Conservation (phyloP, 169 alveolate genomes). For the Eimeria falciformis region DNA sequence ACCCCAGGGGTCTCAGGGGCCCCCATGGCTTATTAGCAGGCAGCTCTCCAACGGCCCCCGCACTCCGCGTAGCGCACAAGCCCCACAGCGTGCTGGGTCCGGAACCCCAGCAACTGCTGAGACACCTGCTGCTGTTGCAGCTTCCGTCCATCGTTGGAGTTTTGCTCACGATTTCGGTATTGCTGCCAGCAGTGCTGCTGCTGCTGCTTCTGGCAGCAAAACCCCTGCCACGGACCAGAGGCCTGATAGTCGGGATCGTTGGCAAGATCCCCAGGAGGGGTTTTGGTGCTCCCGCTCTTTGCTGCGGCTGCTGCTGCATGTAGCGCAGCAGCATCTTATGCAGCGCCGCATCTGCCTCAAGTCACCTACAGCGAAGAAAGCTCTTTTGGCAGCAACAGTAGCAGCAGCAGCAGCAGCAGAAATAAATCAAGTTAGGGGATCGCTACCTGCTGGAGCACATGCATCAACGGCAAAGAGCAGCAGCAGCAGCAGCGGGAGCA, state of each 20-base stretch:
- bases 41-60: no score
- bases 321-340: conserved; percentile 65
- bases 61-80: no score
- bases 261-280: conserved; percentile 38
- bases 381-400: conserved; percentile 49
- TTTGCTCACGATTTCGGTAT: no score
- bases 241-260: not conserved
- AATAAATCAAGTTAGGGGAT: not conserved
- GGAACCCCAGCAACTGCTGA: conserved; percentile 8
- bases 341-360: conserved; percentile 66
- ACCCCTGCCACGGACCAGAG: not conserved
- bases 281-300: conserved; percentile 60
- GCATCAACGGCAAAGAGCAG: conserved; percentile 4
- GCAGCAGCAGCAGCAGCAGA: conserved; percentile 19
- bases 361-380: conserved; percentile 50
- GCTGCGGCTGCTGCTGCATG: conserved; percentile 68
- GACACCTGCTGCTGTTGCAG: conserved; percentile 11
- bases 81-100: no score
- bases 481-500: conserved; percentile 37
- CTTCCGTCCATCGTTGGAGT: no score
- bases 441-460: not conserved
- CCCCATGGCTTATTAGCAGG: no score
- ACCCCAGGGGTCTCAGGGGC: no score
- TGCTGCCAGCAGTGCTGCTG: no score
- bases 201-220: not conserved